Base-by-base conservation (phyloP, 257 asterid genomes). In the Gynochthodes officinalis region DNA sequence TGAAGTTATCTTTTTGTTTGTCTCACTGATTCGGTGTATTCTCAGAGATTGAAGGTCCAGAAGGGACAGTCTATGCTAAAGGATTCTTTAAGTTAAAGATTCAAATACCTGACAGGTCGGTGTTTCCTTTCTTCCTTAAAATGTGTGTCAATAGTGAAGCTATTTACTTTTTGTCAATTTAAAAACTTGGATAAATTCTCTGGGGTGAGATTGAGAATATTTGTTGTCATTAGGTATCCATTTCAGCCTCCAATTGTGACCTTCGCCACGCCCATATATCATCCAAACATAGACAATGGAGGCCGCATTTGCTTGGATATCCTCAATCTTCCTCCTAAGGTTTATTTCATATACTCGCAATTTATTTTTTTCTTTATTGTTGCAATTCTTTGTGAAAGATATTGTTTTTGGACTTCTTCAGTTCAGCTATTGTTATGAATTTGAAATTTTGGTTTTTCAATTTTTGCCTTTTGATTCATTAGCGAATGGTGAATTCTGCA, bases 251-350 rank as follows among this genome's bases (percentile, higher is more conserved):
- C 96, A 8, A 80, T 80, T 63, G 95, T 91, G 85, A 89, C 91
- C 11, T 89, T 91, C 72, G 80, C 82, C 53, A 88, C 96, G 32
- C 95, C 95, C 2, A 88, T 89, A 32, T 89, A 89, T 77, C 97
- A 91, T 78, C 97, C 97, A 4, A 91, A 91, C 75, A 88, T 89
- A 5, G 97, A 91, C 76, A 89, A 74, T n/a, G 97, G 95, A 62
- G 97, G 97, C 23, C 90, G 97, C 67, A 91, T 91, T 88, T 91
- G 97, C 82, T 79, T 91, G 86, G 97, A 91, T 83, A 89, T 91
- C 78, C 95, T 91, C 76, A 89, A 89, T 82, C 95, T 91, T 70
- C 97, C 97, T 70, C 97, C 97, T 14, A 91, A 91, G 97, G 97
- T 89, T 33, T 18, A 4, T 5, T 32, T 6, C 23, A 16, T 19